Conservation (phyloP, 768 basidiomycete species). For the Psilocybe sp. region DNA sequence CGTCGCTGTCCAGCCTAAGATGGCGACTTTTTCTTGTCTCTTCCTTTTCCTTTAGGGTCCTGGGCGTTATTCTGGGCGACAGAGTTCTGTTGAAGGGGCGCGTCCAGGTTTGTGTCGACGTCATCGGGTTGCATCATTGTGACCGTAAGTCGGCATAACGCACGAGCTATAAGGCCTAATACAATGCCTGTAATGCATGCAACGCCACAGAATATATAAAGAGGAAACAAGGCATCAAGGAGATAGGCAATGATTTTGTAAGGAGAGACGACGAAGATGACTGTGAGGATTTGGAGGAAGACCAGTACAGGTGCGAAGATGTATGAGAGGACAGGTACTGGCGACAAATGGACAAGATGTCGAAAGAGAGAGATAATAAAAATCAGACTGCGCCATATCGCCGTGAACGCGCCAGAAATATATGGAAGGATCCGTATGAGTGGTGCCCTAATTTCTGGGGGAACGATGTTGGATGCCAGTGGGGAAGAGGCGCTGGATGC, state of each 20-base stretch:
- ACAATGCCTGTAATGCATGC: slow-evolving; percentile 51
- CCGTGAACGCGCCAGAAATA: slow-evolving; percentile 8
- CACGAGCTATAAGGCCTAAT: slow-evolving; percentile 38
- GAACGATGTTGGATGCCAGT: background rate
- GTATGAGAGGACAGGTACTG: slow-evolving; percentile 32
- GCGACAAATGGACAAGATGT: slow-evolving; percentile 18
- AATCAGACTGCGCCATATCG: slow-evolving; percentile 11
- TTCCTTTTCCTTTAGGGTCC: no score
- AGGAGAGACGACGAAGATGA: slow-evolving; percentile 44
- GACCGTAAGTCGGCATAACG: slow-evolving; percentile 12
- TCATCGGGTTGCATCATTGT: slow-evolving; percentile 2
- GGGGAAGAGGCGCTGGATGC: no score
- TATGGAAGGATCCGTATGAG: slow-evolving; percentile 15
- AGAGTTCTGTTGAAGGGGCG: no score
- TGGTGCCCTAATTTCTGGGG: slow-evolving; percentile 8
- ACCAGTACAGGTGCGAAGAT: slow-evolving; percentile 47
- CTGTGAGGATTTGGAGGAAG: slow-evolving; percentile 35
- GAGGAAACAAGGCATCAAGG: slow-evolving; percentile 45
- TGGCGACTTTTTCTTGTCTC: no score
- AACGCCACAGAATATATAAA: slow-evolving; percentile 55
- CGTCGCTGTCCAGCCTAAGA: no score
- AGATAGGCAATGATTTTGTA: slow-evolving; percentile 34
- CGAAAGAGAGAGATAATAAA: slow-evolving; percentile 9
- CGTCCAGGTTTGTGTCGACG: background rate
- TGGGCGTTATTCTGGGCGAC: no score